Conservation (phyloP, 2,329 filamentous ascomycete species). For the Allantophomopsis lycopodina region DNA sequence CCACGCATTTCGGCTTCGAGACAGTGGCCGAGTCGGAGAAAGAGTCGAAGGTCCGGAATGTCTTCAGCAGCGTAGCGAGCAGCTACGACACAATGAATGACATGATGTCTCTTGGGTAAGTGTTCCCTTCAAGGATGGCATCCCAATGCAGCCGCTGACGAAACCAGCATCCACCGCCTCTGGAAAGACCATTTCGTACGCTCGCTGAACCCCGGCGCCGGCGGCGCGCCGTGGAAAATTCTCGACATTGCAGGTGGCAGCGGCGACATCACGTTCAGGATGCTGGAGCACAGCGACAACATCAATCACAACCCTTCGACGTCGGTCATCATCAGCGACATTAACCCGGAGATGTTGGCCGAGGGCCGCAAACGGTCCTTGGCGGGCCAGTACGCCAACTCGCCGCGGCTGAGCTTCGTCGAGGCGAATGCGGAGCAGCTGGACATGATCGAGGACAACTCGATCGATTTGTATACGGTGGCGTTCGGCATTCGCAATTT, state of each 20-base stretch:
- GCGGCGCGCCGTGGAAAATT: conserved; percentile 53
- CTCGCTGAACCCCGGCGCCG: conserved; percentile 56
- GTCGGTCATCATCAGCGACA: conserved; percentile 84
- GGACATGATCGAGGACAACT: conserved; percentile 47
- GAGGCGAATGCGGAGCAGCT: conserved; percentile 84
- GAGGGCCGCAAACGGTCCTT: conserved; percentile 74
- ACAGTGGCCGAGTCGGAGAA: conserved; percentile 20
- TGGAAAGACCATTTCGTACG: conserved; percentile 98
- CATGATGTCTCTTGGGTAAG: conserved; percentile 72
- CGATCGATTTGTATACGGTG: conserved; percentile 92
- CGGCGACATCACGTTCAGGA: conserved; percentile 93
- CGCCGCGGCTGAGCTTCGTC: conserved; percentile 55
- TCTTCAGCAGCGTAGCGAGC: conserved; percentile 90
- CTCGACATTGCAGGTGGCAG: conserved; percentile 96
- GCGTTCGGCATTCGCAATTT: conserved; percentile 98
- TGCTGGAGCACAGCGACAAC: conserved; percentile 75
- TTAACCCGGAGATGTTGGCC: conserved; percentile 87
- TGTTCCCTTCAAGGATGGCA: no score
- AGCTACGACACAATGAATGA: conserved; percentile 88
- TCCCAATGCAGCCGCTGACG: no score
- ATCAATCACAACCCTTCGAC: conserved; percentile 71
- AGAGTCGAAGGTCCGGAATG: conserved; percentile 52
- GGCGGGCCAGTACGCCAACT: conserved; percentile 35
- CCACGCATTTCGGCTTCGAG: conserved; percentile 21
- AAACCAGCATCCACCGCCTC: conserved; percentile 64